These are phyloP conservation scores for Cercospora sojina DNA, from an alignment of 2,329 filamentous ascomycete species.

Conservation along the genomic window DNA sequence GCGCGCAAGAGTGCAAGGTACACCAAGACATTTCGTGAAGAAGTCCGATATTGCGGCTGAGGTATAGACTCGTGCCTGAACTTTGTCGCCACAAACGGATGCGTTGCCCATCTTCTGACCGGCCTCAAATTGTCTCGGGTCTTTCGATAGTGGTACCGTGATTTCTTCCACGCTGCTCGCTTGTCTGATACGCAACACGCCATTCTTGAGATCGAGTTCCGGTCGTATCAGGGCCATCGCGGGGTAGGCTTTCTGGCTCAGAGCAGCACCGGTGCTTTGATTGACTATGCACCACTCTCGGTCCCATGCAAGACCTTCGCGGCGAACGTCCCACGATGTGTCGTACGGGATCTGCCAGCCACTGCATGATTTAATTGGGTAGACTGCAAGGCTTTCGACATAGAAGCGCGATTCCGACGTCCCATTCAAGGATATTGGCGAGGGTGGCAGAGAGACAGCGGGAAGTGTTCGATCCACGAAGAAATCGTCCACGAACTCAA, in stretches of 20 bases:
- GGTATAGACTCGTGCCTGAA: slow-evolving; percentile 69
- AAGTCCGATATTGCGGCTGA: slow-evolving; percentile 67
- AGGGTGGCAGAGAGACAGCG: slow-evolving; percentile 5
- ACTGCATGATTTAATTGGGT: slow-evolving; percentile 92
- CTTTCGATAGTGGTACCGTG: slow-evolving; percentile 62
- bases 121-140: slow-evolving; percentile 58
- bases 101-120: slow-evolving; percentile 48
- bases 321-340: slow-evolving; percentile 70
- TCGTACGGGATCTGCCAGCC: slow-evolving; percentile 68
- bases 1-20: slow-evolving; percentile 79
- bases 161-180: slow-evolving; percentile 40
- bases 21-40: slow-evolving; percentile 71
- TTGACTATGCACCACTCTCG: slow-evolving; percentile 95
- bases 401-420: slow-evolving; percentile 33
- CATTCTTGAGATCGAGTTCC: slow-evolving; percentile 65
- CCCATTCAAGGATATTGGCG: slow-evolving; percentile 5
- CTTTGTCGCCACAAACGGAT: slow-evolving; percentile 78
- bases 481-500: slow-evolving; percentile 44
- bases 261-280: slow-evolving; percentile 74
- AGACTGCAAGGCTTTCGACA: slow-evolving; percentile 60
- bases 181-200: slow-evolving; percentile 61
- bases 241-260: slow-evolving; percentile 87
- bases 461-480: slow-evolving; percentile 32
- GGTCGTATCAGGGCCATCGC: slow-evolving; percentile 83
- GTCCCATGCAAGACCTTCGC: slow-evolving; percentile 89